Percentiles rank a stretch among this genome's conserved stretches.
Evolutionary conservation across 305 asterid genomes (phyloP).

Genomic region (Solanum chacoense): DNA sequence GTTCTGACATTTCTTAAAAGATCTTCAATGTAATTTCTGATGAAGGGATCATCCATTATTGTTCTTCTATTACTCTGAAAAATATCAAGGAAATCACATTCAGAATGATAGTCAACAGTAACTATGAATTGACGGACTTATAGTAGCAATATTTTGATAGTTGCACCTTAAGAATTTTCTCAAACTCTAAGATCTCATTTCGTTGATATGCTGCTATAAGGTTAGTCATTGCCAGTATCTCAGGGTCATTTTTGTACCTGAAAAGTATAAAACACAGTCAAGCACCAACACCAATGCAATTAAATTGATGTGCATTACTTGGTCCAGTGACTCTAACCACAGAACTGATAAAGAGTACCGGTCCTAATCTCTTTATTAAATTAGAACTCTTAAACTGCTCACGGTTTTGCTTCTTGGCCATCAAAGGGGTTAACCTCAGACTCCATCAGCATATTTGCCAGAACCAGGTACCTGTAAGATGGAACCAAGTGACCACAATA

Average conservation of each 20-base stretch:
- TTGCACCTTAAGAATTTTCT: constrained; percentile 82
- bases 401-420: constrained; percentile 99
- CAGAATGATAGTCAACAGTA: background rate
- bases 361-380: background rate
- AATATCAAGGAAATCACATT: background rate
- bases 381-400: constrained; percentile 12
- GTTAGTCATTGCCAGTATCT: constrained; percentile 95
- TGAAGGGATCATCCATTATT: constrained; percentile 94
- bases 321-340: background rate
- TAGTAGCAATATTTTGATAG: background rate
- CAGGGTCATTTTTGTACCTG: constrained; percentile 94
- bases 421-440: constrained; percentile 97
- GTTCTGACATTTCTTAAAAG: constrained; percentile 93
- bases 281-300: background rate
- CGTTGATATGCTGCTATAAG: constrained; percentile 93
- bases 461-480: constrained; percentile 73
- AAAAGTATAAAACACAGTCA: constrained; percentile 11
- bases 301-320: background rate
- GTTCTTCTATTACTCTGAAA: constrained; percentile 91
- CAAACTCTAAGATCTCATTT: constrained; percentile 92
- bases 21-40: constrained; percentile 93
- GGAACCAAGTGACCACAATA: background rate
- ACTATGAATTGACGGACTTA: background rate
- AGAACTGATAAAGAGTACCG: background rate
- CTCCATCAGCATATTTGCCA: constrained; percentile 98